Percentiles rank a stretch among this genome's conserved stretches.
Evolutionary conservation across 2,329 filamentous ascomycete species (phyloP).

Genomic region (Zelopaecilomyces penicillatus): DNA sequence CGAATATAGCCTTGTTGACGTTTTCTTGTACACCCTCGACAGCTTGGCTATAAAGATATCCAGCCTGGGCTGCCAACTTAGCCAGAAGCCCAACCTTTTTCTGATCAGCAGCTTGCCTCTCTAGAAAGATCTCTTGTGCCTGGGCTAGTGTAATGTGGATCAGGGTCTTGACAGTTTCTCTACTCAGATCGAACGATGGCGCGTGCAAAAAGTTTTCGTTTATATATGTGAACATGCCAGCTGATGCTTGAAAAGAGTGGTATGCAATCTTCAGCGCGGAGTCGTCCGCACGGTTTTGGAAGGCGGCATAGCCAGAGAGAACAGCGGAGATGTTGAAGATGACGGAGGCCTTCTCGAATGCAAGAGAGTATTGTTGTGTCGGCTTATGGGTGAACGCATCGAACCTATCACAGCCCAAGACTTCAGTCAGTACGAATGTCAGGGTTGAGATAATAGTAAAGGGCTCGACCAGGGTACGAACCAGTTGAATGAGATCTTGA

Average conservation of each 20-base stretch:
- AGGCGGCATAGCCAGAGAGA: conserved; percentile 87
- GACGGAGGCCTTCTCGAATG: conserved; percentile 97
- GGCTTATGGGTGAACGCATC: conserved; percentile 98
- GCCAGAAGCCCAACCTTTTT: conserved; percentile 90
- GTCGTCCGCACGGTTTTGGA: conserved; percentile 88
- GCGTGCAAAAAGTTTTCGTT: conserved; percentile 99
- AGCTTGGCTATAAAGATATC: conserved; percentile 79
- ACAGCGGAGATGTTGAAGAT: conserved; percentile 99
- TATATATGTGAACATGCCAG: conserved; percentile 99
- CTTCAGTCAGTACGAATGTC: background rate
- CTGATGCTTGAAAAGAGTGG: conserved; percentile 95
- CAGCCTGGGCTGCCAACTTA: conserved; percentile 86
- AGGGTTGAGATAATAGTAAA: background rate
- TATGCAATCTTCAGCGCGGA: conserved; percentile 91
- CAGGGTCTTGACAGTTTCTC: conserved; percentile 90
- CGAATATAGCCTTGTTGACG: conserved; percentile 82
- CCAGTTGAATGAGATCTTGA: conserved; percentile 99
- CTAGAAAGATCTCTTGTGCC: conserved; percentile 92
- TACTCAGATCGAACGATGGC: conserved; percentile 88
- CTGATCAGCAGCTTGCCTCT: conserved; percentile 86
- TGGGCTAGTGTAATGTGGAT: conserved; percentile 92
- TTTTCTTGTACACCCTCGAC: conserved; percentile 89
- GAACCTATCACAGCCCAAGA: conserved; percentile 53
- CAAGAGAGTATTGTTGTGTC: conserved; percentile 93
- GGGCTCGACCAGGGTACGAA: conserved; percentile 30